Conservation (phyloP, 495 filamentous ascomycete species). For the Cenococcum geophilum region DNA sequence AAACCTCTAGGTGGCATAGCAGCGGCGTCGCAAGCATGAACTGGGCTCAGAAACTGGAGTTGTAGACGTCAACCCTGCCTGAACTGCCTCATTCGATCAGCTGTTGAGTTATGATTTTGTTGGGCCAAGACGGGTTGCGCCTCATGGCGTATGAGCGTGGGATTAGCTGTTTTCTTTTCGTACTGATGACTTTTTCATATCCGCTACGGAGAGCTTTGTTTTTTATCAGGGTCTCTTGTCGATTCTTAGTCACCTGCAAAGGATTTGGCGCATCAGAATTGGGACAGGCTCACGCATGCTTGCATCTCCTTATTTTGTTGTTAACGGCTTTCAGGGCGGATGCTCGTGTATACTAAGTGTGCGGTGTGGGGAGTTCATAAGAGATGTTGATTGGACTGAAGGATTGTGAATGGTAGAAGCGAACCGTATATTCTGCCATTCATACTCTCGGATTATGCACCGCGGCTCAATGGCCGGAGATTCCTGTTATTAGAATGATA, state of each 20-base stretch:
- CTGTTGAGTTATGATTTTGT: background rate
- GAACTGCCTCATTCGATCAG: background rate
- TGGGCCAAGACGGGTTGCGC: background rate
- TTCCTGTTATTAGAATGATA: too few species aligned
- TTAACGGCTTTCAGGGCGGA: background rate
- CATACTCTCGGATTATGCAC: background rate
- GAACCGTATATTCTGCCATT: too few species aligned
- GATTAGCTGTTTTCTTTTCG: background rate
- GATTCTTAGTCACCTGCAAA: background rate
- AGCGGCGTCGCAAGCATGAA: background rate
- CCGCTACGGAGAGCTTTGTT: background rate
- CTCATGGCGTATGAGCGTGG: background rate
- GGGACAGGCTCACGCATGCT: conserved; percentile 4
- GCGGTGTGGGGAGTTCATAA: too few species aligned
- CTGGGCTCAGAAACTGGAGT: conserved; percentile 8
- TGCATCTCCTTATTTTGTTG: background rate
- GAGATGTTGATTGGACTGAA: too few species aligned
- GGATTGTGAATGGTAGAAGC: too few species aligned
- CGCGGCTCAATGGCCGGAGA: background rate
- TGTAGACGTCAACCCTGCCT: conserved; percentile 22
- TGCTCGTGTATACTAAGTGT: conserved; percentile 3
- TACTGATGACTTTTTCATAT: background rate
- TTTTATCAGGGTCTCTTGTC: background rate
- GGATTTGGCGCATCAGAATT: conserved; percentile 2
- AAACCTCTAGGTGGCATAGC: background rate